Conservation (phyloP, 2,329 filamentous ascomycete genomes). For the Lachnellula arida region DNA sequence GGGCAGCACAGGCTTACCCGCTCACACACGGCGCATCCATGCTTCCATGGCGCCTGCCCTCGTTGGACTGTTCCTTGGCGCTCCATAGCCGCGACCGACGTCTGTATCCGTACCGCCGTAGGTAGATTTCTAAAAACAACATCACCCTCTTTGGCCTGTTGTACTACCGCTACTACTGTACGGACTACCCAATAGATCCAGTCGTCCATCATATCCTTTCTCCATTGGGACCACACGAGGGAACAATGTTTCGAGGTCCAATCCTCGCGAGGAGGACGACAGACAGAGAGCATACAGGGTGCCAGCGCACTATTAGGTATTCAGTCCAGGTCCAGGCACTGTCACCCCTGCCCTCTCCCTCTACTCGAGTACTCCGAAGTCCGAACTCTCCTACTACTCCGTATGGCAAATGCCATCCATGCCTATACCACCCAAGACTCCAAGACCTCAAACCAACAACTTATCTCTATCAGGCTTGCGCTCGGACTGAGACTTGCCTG, state of each 20-base stretch:
- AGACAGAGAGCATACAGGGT: background rate
- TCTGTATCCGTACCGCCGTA: too few species aligned
- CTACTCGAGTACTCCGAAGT: too few species aligned
- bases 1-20: too few species aligned
- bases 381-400: background rate
- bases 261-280: background rate
- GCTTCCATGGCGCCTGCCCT: too few species aligned
- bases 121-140: slow-evolving; percentile 1
- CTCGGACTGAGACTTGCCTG: background rate
- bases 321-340: background rate
- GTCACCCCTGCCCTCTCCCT: background rate
- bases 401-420: background rate
- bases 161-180: background rate
- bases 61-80: background rate
- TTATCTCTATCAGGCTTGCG: background rate
- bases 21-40: too few species aligned
- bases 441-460: too few species aligned
- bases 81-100: background rate
- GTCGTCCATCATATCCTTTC: background rate
- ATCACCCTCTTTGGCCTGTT: background rate
- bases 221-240: background rate
- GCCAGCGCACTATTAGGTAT: too few species aligned
- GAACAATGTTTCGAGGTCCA: background rate
- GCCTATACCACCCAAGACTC: background rate
- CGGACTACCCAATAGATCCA: too few species aligned